phyloP scores from a whole-genome alignment of 1,284 basidiomycete genomes.

The Trametes sp. region DNA sequence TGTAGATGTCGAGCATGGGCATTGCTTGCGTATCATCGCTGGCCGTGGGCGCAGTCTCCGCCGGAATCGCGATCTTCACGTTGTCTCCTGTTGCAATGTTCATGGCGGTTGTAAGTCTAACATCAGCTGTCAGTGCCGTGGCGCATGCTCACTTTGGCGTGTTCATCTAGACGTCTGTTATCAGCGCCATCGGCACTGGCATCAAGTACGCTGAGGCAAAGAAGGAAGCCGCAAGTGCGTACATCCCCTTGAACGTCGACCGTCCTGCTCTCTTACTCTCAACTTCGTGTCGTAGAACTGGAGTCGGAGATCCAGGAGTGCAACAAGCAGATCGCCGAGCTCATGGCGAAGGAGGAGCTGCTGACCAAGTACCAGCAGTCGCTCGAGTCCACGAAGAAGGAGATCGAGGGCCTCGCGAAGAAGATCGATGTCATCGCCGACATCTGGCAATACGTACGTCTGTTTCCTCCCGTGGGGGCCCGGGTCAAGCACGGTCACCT shows the following conservation, averaged over 20 bases:
- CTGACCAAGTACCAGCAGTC: slow-evolving; percentile 4
- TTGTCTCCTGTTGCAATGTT: slow-evolving; percentile 1
- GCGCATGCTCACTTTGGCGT: not conserved
- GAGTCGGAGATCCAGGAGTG: not conserved
- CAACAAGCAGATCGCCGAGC: not conserved
- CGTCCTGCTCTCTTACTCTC: not conserved
- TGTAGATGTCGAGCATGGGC: not conserved
- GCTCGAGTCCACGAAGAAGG: not conserved
- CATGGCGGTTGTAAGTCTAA: not conserved
- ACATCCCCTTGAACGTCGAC: not conserved
- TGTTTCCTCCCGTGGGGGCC: not conserved
- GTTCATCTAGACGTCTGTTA: not conserved
- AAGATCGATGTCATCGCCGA: slow-evolving; percentile 8
- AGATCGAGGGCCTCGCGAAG: not conserved
- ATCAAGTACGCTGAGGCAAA: slow-evolving; percentile 3
- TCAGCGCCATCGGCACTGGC: not conserved
- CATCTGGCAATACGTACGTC: slow-evolving; percentile 2
- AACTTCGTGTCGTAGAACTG: not conserved
- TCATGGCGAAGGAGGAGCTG: not conserved
- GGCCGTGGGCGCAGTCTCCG: not conserved
- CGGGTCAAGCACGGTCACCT: no score
- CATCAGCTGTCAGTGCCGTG: no score
- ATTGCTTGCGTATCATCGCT: not conserved
- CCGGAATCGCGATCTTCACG: not conserved
- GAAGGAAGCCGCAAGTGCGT: not conserved